Percentiles rank a stretch among this genome's conserved stretches.
Evolutionary conservation across 108 stramenopile genomes (phyloP).

Genomic region (Cylindrotheca closterium): DNA sequence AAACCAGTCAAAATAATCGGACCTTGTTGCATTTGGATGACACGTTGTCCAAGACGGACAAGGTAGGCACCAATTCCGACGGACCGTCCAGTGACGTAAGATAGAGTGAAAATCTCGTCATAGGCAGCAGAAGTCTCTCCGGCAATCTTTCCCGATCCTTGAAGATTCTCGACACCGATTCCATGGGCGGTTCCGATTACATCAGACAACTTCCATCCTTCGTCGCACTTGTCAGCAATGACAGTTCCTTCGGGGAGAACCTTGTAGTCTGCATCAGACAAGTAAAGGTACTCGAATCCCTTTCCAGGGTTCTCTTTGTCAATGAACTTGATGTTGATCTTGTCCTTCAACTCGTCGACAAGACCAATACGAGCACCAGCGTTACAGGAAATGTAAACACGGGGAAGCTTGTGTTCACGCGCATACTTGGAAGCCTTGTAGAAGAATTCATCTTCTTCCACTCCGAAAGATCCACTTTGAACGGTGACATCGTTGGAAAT

Average conservation of each 20-base stretch:
- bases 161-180: conserved; percentile 98
- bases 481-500: conserved; percentile 99
- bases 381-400: conserved; percentile 96
- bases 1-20: conserved; percentile 95
- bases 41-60: conserved; percentile 91
- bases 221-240: conserved; percentile 78
- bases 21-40: conserved; percentile 91
- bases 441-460: conserved; percentile 95
- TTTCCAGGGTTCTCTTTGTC: conserved; percentile 84
- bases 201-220: conserved; percentile 90
- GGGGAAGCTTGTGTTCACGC: conserved; percentile 86
- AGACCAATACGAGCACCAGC: conserved; percentile 98
- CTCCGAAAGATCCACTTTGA: conserved; percentile 96
- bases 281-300: conserved; percentile 97
- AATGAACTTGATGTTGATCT: conserved; percentile 93
- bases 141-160: conserved; percentile 98
- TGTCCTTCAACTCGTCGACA: conserved; percentile 95
- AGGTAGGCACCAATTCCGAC: conserved; percentile 96
- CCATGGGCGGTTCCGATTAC: conserved; percentile 94
- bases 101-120: conserved; percentile 96
- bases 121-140: conserved; percentile 96
- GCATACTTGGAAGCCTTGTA: conserved; percentile 91
- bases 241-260: conserved; percentile 85
- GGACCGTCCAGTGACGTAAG: conserved; percentile 95
- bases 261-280: conserved; percentile 90